Evolutionary conservation across 2,329 filamentous ascomycete genomes (phyloP).

Genomic region (Phoma sp.): DNA sequence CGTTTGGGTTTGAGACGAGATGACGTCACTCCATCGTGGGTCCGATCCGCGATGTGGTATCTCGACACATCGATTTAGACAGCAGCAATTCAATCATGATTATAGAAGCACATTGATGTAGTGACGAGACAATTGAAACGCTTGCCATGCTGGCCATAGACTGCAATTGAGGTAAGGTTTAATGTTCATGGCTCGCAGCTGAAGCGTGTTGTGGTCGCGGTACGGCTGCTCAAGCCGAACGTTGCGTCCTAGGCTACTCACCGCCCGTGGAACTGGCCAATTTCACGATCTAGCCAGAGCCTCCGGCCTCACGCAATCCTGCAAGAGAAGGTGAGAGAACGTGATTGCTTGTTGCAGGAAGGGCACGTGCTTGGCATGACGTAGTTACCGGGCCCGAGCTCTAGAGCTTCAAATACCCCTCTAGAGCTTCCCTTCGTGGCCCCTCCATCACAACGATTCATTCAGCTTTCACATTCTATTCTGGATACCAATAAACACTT

Average conservation of each 20-base stretch:
- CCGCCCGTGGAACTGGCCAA: neutral
- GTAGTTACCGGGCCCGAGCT: conserved; percentile 33
- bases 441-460: conserved; percentile 26
- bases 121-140: neutral
- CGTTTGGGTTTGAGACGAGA: conserved; percentile 22
- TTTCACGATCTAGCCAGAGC: conserved; percentile 26
- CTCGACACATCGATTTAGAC: neutral
- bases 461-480: conserved; percentile 10
- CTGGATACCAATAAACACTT: neutral
- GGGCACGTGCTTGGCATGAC: conserved; percentile 44
- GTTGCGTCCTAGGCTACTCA: conserved; percentile 6
- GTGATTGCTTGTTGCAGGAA: conserved; percentile 2
- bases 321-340: conserved; percentile 19
- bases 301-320: conserved; percentile 19
- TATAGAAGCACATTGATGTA: conserved; percentile 1
- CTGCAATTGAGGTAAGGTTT: neutral
- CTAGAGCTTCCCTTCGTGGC: conserved; percentile 34
- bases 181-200: neutral
- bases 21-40: conserved; percentile 36
- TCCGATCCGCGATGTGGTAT: neutral
- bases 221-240: conserved; percentile 3
- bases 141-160: neutral
- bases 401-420: conserved; percentile 43
- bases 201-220: neutral
- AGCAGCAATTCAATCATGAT: neutral